Conservation (phyloP, 2,329 filamentous ascomycete species). For the Pestalotiopsis sp. region DNA sequence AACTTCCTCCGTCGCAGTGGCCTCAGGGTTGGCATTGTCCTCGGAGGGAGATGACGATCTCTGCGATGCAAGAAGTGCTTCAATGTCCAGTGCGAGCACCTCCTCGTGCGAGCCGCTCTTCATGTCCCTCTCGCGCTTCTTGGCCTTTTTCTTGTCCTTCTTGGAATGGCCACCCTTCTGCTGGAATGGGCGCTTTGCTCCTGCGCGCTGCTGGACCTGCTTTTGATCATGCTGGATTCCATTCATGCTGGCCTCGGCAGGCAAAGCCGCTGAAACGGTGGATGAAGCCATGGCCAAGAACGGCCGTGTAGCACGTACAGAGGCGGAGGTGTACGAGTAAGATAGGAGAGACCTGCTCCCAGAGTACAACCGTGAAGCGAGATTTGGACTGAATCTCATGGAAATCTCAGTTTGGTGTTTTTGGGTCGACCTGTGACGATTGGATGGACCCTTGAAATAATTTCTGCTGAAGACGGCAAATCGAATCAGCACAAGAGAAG, state of each 20-base stretch:
- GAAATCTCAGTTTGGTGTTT: background rate
- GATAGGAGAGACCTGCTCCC: conserved; percentile 14
- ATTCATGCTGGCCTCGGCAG: background rate
- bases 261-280: background rate
- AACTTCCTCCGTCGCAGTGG: conserved; percentile 22
- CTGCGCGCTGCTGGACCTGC: conserved; percentile 6
- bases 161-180: conserved; percentile 8
- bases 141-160: conserved; percentile 34
- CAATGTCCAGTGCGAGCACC: conserved; percentile 66
- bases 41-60: conserved; percentile 26
- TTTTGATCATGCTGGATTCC: background rate
- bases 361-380: conserved; percentile 2
- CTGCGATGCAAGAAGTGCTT: conserved; percentile 52
- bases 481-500: background rate
- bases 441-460: background rate
- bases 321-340: background rate
- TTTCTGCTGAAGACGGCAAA: background rate
- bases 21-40: conserved; percentile 26
- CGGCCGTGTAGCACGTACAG: background rate
- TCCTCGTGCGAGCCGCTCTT: conserved; percentile 68
- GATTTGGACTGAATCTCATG: conserved; percentile 10
- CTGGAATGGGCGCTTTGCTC: conserved; percentile 20
- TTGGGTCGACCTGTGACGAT: background rate
- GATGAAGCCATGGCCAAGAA: conserved; percentile 3
- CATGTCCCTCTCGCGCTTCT: conserved; percentile 62